A percentile compares a stretch with the other conserved stretches of the same genome.
phyloP scores from a whole-genome alignment of 176 grass and related monocot genomes.

The Rhipidocladum racemiflorum region DNA sequence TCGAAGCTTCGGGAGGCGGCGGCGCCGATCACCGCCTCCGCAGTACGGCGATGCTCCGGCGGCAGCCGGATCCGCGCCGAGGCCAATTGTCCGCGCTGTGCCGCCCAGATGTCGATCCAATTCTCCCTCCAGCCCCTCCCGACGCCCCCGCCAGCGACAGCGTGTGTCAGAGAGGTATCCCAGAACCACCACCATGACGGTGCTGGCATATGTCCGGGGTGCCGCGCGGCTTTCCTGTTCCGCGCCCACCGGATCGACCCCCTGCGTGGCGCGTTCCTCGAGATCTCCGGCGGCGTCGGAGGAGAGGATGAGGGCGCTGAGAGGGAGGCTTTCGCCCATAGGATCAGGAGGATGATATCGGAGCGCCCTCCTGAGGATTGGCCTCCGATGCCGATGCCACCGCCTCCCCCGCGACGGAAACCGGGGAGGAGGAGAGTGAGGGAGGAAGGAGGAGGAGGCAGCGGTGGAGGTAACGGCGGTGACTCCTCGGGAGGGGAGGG shows the following conservation, averaged over 20 bases:
- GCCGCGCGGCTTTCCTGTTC: conserved; percentile 57
- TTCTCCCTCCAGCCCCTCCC: conserved; percentile 46
- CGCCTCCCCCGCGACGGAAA: conserved; percentile 19
- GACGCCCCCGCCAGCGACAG: neutral
- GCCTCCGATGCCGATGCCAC: conserved; percentile 36
- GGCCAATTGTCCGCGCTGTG: conserved; percentile 65
- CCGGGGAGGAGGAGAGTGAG: conserved; percentile 36
- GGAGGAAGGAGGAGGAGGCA: conserved; percentile 52
- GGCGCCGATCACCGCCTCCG: conserved; percentile 24
- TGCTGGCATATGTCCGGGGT: conserved; percentile 50
- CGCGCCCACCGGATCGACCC: conserved; percentile 66
- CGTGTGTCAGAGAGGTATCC: neutral
- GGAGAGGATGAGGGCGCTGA: conserved; percentile 8
- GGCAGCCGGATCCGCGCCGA: conserved; percentile 55
- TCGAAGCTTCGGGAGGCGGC: conserved; percentile 46
- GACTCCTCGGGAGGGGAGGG: conserved; percentile 54
- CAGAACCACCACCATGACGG: conserved; percentile 33
- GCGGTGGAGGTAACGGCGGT: conserved; percentile 25
- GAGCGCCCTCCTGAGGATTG: conserved; percentile 58
- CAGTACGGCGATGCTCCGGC: conserved; percentile 28
- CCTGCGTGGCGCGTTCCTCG: conserved; percentile 64
- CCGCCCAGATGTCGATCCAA: conserved; percentile 50
- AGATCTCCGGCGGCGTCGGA: conserved; percentile 45
- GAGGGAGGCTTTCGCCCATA: conserved; percentile 24
- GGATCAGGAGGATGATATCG: conserved; percentile 44